phyloP scores from a whole-genome alignment of 805 yeast genomes.

The Zygoascus bituminiphila region DNA sequence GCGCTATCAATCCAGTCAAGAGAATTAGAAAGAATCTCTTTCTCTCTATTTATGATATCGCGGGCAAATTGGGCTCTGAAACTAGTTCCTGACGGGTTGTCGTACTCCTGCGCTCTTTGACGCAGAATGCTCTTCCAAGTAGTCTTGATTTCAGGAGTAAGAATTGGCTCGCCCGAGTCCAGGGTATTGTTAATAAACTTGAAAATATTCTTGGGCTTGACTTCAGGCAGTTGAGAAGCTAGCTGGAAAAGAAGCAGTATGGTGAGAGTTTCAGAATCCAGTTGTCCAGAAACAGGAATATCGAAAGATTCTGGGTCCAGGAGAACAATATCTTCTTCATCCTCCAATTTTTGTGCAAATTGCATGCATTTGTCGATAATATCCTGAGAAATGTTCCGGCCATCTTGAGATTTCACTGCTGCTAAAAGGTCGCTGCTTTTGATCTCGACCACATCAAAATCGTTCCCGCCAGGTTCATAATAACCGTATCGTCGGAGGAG shows the following conservation, averaged over 20 bases:
- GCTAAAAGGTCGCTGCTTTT: conserved; percentile 28
- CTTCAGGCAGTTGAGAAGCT: conserved; percentile 6
- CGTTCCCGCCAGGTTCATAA: conserved; percentile 66
- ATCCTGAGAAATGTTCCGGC: background rate
- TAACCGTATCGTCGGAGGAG: conserved; percentile 85
- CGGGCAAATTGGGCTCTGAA: conserved; percentile 16
- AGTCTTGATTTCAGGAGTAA: conserved; percentile 11
- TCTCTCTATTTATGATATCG: conserved; percentile 24
- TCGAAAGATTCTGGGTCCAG: conserved; percentile 21
- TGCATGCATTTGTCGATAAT: conserved; percentile 2
- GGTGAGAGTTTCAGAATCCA: conserved; percentile 13
- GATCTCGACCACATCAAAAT: conserved; percentile 75
- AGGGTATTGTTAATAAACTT: conserved; percentile 8
- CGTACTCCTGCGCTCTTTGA: conserved; percentile 18
- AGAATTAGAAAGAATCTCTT: conserved; percentile 20
- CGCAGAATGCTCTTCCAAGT: conserved; percentile 11
- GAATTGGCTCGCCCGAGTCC: conserved; percentile 5
- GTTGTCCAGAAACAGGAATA: conserved; percentile 14
- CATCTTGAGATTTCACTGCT: conserved; percentile 31
- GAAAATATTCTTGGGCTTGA: conserved; percentile 9
- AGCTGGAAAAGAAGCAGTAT: conserved; percentile 9
- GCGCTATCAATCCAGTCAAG: conserved; percentile 16
- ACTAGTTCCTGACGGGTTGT: conserved; percentile 4
- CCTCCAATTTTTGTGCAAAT: conserved; percentile 7
- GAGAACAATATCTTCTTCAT: conserved; percentile 17